phyloP scores from a whole-genome alignment of 371 early-diverging fungal species.

The Saksenaea vasiformis region DNA sequence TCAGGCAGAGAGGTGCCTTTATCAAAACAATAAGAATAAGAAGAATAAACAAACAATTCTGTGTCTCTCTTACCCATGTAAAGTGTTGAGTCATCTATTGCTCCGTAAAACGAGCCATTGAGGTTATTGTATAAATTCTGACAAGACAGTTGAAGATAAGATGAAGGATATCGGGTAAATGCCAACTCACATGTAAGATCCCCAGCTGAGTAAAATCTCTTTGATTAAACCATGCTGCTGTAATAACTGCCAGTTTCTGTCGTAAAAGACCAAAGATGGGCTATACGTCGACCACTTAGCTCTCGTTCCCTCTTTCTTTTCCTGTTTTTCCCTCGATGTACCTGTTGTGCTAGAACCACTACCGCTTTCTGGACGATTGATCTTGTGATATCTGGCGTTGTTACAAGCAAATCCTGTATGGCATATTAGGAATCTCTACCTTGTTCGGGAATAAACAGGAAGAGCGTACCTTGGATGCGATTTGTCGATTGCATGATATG shows the following conservation, averaged over 20 bases:
- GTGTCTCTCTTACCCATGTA: conserved; percentile 56
- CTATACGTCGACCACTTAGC: conserved; percentile 36
- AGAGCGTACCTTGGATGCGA: conserved; percentile 54
- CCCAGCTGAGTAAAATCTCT: conserved; percentile 77
- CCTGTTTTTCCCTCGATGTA: no score
- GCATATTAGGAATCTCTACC: not conserved
- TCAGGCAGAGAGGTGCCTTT: conserved; percentile 73
- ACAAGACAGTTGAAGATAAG: not conserved
- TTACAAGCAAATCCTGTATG: conserved; percentile 61
- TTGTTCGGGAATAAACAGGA: not conserved
- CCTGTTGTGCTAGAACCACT: conserved; percentile 73
- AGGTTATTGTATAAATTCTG: conserved; percentile 72
- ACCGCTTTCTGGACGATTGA: conserved; percentile 85
- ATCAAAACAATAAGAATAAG: not conserved
- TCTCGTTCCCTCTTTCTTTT: no score
- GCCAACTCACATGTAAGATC: conserved; percentile 63
- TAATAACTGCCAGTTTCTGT: conserved; percentile 75
- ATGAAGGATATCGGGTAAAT: not conserved
- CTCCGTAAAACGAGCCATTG: conserved; percentile 53
- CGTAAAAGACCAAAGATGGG: conserved; percentile 77
- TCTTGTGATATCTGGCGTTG: conserved; percentile 78
- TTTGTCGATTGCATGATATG: conserved; percentile 84
- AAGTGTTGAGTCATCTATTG: conserved; percentile 68
- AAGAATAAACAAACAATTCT: not conserved
- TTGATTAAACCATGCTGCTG: conserved; percentile 81